A percentile compares a stretch with the other conserved stretches of the same genome.
phyloP scores from a whole-genome alignment of 768 basidiomycete genomes.

The Suillus variegatus region DNA sequence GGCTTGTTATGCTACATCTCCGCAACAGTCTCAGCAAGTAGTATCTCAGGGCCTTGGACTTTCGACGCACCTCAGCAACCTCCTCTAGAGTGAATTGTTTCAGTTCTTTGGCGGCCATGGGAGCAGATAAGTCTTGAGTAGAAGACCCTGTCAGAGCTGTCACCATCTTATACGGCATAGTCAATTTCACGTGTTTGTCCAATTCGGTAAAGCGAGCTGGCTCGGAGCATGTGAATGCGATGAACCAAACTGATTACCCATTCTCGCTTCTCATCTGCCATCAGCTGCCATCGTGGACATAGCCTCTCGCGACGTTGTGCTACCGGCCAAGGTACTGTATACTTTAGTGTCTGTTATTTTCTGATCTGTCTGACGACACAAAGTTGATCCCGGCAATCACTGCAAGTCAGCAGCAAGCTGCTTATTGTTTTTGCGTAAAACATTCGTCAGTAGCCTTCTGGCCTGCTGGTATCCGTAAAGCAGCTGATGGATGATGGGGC shows the following conservation, averaged over 20 bases:
- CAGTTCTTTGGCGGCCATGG: conserved; percentile 34
- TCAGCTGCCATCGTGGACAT: neutral
- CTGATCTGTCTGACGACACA: neutral
- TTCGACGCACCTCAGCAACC: conserved; percentile 48
- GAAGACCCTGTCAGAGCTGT: neutral
- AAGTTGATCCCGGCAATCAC: neutral
- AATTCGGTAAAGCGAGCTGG: neutral
- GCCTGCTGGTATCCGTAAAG: neutral
- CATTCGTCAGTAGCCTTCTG: conserved; percentile 1
- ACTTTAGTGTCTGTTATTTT: neutral
- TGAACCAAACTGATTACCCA: neutral
- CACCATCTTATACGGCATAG: neutral
- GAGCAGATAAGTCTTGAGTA: neutral
- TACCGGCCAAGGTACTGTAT: neutral
- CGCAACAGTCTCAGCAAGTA: neutral
- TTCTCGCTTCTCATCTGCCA: neutral
- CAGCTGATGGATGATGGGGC: neutral
- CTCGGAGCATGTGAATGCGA: neutral
- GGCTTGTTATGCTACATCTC: conserved; percentile 64
- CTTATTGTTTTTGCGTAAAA: conserved; percentile 1
- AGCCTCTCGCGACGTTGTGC: neutral
- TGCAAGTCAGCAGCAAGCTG: neutral
- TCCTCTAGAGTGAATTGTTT: conserved; percentile 59
- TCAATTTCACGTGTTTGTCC: conserved; percentile 1
- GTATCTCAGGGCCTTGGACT: neutral